These are phyloP conservation scores for Wallemia ichthyophaga DNA, from an alignment of 1,284 basidiomycete genomes.

Conservation along the genomic window DNA sequence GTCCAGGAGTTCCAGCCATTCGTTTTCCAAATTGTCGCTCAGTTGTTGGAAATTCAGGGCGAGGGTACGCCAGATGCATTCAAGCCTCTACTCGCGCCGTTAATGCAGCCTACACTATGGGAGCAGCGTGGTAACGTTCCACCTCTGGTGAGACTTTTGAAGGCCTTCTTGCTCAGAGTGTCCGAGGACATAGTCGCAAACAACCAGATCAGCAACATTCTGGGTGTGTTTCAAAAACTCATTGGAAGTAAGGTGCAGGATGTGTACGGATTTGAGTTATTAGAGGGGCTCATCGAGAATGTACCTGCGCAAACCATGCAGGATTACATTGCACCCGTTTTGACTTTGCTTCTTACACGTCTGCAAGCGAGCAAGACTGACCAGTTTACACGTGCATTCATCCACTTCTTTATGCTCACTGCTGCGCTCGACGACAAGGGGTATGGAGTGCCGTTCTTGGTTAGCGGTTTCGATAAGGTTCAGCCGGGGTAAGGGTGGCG, in stretches of 20 bases:
- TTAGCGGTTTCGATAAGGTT: slow-evolving; percentile 45
- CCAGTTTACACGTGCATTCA: slow-evolving; percentile 55
- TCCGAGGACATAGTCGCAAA: slow-evolving; percentile 33
- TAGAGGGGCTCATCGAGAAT: slow-evolving; percentile 43
- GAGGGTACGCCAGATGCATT: slow-evolving; percentile 40
- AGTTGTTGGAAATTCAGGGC: slow-evolving; percentile 66
- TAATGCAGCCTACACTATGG: slow-evolving; percentile 69
- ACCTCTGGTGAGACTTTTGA: slow-evolving; percentile 61
- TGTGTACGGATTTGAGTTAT: slow-evolving; percentile 60
- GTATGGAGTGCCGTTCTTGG: slow-evolving; percentile 42
- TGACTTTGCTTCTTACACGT: slow-evolving; percentile 52
- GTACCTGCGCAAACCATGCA: slow-evolving; percentile 45
- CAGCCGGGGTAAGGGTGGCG: slow-evolving; percentile 37
- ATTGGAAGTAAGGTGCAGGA: slow-evolving; percentile 73
- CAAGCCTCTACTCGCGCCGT: slow-evolving; percentile 42
- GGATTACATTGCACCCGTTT: slow-evolving; percentile 41
- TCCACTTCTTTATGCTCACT: slow-evolving; percentile 42
- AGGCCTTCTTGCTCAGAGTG: slow-evolving; percentile 52
- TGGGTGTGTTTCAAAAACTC: slow-evolving; percentile 76
- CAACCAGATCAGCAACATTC: slow-evolving; percentile 43
- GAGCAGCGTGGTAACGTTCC: slow-evolving; percentile 87
- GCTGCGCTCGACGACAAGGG: slow-evolving; percentile 45
- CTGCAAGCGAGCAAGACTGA: slow-evolving; percentile 73
- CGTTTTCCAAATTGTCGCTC: slow-evolving; percentile 83
- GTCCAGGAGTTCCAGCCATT: slow-evolving; percentile 90